phyloP scores from a whole-genome alignment of 768 basidiomycete genomes.

The Cyclocybe aegerita region DNA sequence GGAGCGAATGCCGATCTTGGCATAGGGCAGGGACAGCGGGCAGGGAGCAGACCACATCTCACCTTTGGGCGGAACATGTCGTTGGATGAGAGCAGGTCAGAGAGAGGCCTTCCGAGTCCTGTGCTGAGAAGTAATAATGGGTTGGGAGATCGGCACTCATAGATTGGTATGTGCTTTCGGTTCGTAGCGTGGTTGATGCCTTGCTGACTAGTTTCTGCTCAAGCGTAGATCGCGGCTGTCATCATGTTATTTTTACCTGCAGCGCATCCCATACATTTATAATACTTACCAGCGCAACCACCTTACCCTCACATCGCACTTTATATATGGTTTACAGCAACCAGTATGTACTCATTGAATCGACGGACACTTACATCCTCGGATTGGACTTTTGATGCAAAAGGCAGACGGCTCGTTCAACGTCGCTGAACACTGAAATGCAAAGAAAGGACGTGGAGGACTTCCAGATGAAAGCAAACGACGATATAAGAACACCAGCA shows the following conservation, averaged over 20 bases:
- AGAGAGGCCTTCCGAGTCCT: slow-evolving; percentile 66
- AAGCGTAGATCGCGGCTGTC: slow-evolving; percentile 1
- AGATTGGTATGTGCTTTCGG: background rate
- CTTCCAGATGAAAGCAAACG: background rate
- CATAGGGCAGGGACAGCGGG: slow-evolving; percentile 7
- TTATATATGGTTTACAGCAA: no score
- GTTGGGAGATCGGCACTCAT: slow-evolving; percentile 9
- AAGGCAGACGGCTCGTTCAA: no score
- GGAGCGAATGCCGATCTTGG: slow-evolving; percentile 6
- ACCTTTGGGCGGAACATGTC: slow-evolving; percentile 14
- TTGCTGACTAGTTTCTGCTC: no score
- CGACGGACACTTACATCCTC: no score
- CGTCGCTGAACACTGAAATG: no score
- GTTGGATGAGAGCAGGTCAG: slow-evolving; percentile 45
- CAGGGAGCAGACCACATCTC: slow-evolving; percentile 38
- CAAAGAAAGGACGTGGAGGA: background rate
- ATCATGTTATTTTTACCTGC: background rate
- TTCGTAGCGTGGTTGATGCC: no score
- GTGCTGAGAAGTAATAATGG: slow-evolving; percentile 41
- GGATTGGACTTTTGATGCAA: no score
- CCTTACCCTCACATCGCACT: no score
- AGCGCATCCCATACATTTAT: no score
- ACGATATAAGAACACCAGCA: background rate
- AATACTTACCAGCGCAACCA: no score
- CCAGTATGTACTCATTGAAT: no score